Evolutionary conservation across 352 stramenopile species (phyloP).

Genomic region (Plasmopara muralis): DNA sequence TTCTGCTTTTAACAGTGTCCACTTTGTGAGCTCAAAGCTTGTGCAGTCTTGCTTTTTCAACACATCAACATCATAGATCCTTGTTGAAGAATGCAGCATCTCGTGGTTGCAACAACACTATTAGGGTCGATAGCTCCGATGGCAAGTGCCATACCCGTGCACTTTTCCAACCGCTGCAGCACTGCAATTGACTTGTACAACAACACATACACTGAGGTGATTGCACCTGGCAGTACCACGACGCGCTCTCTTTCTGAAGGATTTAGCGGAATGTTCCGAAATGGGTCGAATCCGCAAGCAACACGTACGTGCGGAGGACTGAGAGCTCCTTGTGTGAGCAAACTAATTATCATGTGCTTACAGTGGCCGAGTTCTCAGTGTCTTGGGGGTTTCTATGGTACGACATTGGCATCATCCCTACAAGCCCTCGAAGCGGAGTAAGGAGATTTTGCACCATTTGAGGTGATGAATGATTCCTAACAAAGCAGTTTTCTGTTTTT

Average conservation of each 20-base stretch:
- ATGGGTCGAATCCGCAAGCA: conserved; percentile 43
- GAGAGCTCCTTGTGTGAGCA: neutral
- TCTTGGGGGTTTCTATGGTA: conserved; percentile 42
- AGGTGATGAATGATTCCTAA: neutral
- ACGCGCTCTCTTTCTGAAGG: conserved; percentile 34
- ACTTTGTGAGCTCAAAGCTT: neutral
- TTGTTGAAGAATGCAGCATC: conserved; percentile 10
- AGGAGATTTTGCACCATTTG: neutral
- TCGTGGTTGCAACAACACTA: conserved; percentile 3
- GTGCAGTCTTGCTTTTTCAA: conserved; percentile 13
- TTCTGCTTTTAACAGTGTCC: conserved; percentile 1
- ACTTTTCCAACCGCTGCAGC: conserved; percentile 50
- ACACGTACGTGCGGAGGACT: conserved; percentile 24
- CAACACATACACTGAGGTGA: conserved; percentile 34
- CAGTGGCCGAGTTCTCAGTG: conserved; percentile 48
- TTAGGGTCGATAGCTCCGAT: conserved; percentile 2
- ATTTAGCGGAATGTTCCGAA: conserved; percentile 61
- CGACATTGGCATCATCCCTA: conserved; percentile 60
- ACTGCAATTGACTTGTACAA: conserved; percentile 40
- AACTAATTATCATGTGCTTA: conserved; percentile 10
- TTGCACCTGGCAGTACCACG: conserved; percentile 27
- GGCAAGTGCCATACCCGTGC: conserved; percentile 32
- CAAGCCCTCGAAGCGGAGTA: conserved; percentile 27
- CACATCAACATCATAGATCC: neutral
- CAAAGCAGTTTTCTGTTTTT: conserved; percentile 5